Conservation (phyloP, 192 early-diverging fungal genomes). For the Entomortierella chlamydospora region DNA sequence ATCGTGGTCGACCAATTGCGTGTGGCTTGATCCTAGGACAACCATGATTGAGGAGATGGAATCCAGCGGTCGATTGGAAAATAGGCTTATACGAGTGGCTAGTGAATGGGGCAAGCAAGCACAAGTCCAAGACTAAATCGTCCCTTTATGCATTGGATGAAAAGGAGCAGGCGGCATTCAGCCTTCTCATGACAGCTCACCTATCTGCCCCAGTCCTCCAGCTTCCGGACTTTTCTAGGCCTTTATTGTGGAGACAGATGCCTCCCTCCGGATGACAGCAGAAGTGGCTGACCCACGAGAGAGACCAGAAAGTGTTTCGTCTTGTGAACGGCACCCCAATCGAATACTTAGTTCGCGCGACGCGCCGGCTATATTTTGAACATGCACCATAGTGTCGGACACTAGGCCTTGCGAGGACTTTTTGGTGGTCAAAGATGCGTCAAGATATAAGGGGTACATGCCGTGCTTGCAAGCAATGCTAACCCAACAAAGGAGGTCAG, state of each 20-base stretch:
- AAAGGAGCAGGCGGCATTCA: constrained; percentile 29
- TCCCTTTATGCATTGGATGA: constrained; percentile 15
- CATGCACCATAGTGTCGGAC: constrained; percentile 5
- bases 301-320: neutral
- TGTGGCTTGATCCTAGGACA: no score
- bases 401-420: neutral
- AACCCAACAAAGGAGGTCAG: neutral
- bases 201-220: constrained; percentile 23
- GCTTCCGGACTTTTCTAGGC: constrained; percentile 4
- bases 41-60: no score
- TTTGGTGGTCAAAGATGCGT: constrained; percentile 11
- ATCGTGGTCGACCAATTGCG: no score
- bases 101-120: no score
- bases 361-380: constrained; percentile 3
- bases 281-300: constrained; percentile 37
- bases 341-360: neutral
- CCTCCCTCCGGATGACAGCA: constrained; percentile 11
- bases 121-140: no score
- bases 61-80: no score
- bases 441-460: neutral
- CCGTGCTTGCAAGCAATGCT: constrained; percentile 2
- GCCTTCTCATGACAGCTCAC: constrained; percentile 16
- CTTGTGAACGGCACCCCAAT: neutral
- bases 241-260: constrained; percentile 7
- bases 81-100: no score